Conservation (phyloP, 192 early-diverging fungal genomes). For the Pilaira anomala region DNA sequence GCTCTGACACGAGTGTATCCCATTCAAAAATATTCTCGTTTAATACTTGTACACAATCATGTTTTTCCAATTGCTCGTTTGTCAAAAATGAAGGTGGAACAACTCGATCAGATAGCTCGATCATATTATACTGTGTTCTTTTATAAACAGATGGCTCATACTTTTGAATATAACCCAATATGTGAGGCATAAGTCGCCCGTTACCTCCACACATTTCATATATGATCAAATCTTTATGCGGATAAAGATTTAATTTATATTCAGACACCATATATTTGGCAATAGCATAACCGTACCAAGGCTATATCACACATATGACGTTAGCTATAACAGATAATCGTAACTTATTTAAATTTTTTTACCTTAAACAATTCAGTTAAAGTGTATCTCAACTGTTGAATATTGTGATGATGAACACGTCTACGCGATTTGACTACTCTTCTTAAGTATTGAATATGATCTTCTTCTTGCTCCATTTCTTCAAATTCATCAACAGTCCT, state of each 20-base stretch:
- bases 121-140: conserved; percentile 77
- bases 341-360: conserved; percentile 3
- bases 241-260: conserved; percentile 62
- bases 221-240: conserved; percentile 70
- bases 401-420: background rate
- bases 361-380: conserved; percentile 91
- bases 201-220: conserved; percentile 97
- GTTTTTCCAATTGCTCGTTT: conserved; percentile 44
- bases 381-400: conserved; percentile 89
- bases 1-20: conserved; percentile 58
- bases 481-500: background rate
- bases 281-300: conserved; percentile 89
- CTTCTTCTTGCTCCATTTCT: background rate
- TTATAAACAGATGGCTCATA: conserved; percentile 77
- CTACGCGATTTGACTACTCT: too few species aligned
- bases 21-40: conserved; percentile 93
- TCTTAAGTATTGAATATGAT: background rate
- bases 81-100: conserved; percentile 57
- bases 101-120: conserved; percentile 85
- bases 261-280: conserved; percentile 85
- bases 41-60: conserved; percentile 70
- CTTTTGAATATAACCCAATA: conserved; percentile 82
- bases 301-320: too few species aligned
- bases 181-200: conserved; percentile 88
- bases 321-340: background rate